These are phyloP conservation scores for Ustilago nuda DNA, from an alignment of 1,284 basidiomycete genomes.

Conservation along the genomic window DNA sequence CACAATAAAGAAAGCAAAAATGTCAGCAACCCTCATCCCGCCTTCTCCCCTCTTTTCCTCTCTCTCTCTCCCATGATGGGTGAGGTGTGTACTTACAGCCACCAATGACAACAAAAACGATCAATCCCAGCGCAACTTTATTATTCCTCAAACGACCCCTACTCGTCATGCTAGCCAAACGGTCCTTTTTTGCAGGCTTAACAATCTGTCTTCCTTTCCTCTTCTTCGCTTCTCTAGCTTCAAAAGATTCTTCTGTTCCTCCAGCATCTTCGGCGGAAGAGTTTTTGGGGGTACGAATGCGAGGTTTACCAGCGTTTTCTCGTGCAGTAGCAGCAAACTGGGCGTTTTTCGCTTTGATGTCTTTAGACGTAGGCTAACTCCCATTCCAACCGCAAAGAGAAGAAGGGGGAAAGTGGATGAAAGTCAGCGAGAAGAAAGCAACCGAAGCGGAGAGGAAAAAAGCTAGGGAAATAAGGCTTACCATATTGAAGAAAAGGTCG, in stretches of 20 bases:
- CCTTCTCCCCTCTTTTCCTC: background rate
- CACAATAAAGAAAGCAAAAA: background rate
- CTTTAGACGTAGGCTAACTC: slow-evolving; percentile 28
- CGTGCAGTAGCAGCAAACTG: slow-evolving; percentile 28
- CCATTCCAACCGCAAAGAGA: background rate
- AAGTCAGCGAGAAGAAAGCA: background rate
- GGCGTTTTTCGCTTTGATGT: slow-evolving; percentile 45
- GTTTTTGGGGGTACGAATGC: slow-evolving; percentile 21
- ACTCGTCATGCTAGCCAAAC: background rate
- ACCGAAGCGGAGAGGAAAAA: too few relatives aligned
- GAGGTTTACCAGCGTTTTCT: slow-evolving; percentile 41
- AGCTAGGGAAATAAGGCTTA: background rate
- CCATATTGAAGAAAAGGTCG: slow-evolving; percentile 1
- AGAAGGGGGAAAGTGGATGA: background rate
- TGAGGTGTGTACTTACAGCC: slow-evolving; percentile 40
- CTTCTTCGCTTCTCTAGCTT: background rate
- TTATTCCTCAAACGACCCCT: slow-evolving; percentile 18
- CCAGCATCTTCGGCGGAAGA: background rate
- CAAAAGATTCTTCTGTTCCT: background rate
- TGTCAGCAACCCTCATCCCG: background rate
- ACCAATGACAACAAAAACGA: slow-evolving; percentile 51
- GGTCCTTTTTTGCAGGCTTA: slow-evolving; percentile 23
- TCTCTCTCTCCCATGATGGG: too few relatives aligned
- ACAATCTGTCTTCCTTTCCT: slow-evolving; percentile 22
- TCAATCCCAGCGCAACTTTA: slow-evolving; percentile 26